Evolutionary conservation across 2,329 filamentous ascomycete genomes (phyloP), one percentile per base, ranked within the genome.

Genomic region (Sclerotinia spermophila): DNA sequence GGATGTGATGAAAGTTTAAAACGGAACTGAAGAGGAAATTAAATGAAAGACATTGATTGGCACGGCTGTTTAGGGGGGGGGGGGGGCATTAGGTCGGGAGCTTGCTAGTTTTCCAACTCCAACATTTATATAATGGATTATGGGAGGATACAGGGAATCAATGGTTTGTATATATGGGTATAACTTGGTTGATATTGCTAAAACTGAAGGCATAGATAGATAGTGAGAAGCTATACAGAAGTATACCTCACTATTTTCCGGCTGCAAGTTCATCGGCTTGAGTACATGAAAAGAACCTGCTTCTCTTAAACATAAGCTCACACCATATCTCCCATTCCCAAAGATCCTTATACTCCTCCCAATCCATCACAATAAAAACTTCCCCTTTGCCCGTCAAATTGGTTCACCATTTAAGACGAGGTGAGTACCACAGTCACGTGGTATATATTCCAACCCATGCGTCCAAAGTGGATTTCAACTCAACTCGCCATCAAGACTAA

Each of bases 121-220:
- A 17, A 53, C 0, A 27, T 53, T 53, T 27, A 13, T 24, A 51
- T 27, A 13, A 27, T 27, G 2, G 11, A 51, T 24, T 15, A 51
- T n/a, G 13, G 5, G 1, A 51, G n/a, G 24, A 51, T 51, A 0
- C 5, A 53, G 48, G 13, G 2, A 17, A 53, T 27, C n/a, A 7
- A 53, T 5, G 48, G n/a, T 13, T 17, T 5, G 2, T 17, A 53
- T n/a, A 53, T 53, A 1, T 6, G 13, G 5, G 48, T 27, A n/a
- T 3, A 53, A 17, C 2, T 0, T 17, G 48, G 5, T 3, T 17
- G 2, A 17, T 1, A 8, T 53, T 17, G 13, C n/a, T 2, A 17
- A 27, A 2, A 2, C 27, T 27, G 15, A 2, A 15, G 48, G 13
- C 48, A 17, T 53, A 15, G 48, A 17, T 53, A 15, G 48, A 27